Evolutionary conservation across 352 stramenopile species (phyloP).

Genomic region (Pythium sukuiense): DNA sequence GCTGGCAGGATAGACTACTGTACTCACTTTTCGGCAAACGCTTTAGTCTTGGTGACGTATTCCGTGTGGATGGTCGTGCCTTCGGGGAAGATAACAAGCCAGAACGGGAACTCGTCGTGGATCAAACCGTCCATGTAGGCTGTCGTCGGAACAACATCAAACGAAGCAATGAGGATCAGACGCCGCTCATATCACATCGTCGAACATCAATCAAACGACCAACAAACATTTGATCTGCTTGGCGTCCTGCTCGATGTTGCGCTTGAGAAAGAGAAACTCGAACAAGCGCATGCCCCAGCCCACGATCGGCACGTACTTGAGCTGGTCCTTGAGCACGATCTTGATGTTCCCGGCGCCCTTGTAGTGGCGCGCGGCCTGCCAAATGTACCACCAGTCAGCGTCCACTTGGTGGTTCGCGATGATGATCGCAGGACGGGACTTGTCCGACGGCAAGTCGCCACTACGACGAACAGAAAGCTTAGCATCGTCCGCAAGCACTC

Average conservation of each 20-base stretch:
- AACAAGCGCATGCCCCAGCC: conserved; percentile 90
- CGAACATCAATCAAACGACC: background rate
- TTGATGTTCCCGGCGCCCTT: conserved; percentile 83
- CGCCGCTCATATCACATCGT: background rate
- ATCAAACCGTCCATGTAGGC: conserved; percentile 81
- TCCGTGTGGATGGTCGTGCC: conserved; percentile 90
- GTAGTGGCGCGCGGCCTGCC: conserved; percentile 70
- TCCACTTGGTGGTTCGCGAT: conserved; percentile 92
- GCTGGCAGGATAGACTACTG: background rate
- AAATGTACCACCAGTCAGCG: conserved; percentile 94
- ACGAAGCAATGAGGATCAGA: background rate
- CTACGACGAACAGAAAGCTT: conserved; percentile 22
- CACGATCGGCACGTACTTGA: conserved; percentile 87
- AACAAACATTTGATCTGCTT: conserved; percentile 55
- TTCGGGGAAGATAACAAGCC: conserved; percentile 90
- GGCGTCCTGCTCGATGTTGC: conserved; percentile 78
- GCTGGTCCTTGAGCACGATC: conserved; percentile 91
- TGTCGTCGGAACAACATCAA: conserved; percentile 8
- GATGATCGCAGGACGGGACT: conserved; percentile 79
- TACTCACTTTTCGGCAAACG: conserved; percentile 86
- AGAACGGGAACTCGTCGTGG: conserved; percentile 83
- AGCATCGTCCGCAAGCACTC: too few relatives aligned
- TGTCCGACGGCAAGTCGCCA: conserved; percentile 76
- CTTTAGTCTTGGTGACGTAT: conserved; percentile 87
- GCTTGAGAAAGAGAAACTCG: conserved; percentile 89